These are phyloP conservation scores for Alloteropsis semialata DNA, from an alignment of 176 grass and related monocot species.

Conservation along the genomic window DNA sequence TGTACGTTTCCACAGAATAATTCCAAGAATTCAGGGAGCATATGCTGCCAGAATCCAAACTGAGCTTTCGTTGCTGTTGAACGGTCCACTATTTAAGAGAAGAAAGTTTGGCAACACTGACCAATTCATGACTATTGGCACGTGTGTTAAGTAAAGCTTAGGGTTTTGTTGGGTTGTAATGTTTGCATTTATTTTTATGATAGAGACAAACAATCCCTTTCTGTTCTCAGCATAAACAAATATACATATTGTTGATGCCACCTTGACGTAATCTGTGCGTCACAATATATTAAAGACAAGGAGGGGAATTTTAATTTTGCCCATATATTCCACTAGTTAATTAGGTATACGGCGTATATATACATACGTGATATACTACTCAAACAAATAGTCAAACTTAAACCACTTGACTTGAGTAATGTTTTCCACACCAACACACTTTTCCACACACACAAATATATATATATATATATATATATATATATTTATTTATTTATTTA, in stretches of 20 bases:
- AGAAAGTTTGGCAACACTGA: neutral
- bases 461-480: no score
- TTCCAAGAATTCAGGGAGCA: neutral
- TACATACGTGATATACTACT: neutral
- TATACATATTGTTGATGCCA: neutral
- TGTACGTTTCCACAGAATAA: neutral
- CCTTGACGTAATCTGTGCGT: neutral
- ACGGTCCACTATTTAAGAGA: neutral
- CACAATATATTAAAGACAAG: neutral
- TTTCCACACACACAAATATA: no score
- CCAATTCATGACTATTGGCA: neutral
- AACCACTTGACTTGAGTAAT: neutral
- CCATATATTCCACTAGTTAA: no score
- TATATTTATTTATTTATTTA: no score
- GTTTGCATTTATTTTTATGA: neutral
- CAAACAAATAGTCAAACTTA: neutral
- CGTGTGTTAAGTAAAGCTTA: neutral
- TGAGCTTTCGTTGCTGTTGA: neutral
- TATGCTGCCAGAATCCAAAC: neutral
- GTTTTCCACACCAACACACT: neutral
- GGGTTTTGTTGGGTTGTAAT: neutral
- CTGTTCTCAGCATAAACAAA: neutral
- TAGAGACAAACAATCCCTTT: neutral
- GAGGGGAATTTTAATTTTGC: neutral
- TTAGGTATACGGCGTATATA: neutral